Evolutionary conservation across 768 basidiomycete genomes (phyloP).

Genomic region (Lactarius trivialis): DNA sequence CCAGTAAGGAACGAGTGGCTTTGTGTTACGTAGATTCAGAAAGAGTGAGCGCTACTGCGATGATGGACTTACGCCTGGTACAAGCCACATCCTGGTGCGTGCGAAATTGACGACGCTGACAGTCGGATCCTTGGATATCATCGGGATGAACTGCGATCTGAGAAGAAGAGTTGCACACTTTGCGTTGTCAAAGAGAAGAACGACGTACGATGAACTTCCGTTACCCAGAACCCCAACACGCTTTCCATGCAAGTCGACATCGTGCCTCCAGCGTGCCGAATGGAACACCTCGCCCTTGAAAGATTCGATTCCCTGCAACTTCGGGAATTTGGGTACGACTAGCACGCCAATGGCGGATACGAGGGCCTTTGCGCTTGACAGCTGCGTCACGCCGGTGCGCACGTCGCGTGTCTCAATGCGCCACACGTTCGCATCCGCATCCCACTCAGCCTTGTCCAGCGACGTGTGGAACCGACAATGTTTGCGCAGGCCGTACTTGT

Average conservation of each 20-base stretch:
- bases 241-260: conserved; percentile 45
- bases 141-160: conserved; percentile 42
- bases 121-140: conserved; percentile 42
- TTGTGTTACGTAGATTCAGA: background rate
- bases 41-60: background rate
- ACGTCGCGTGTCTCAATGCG: conserved; percentile 25
- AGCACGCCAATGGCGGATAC: conserved; percentile 29
- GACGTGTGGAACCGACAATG: conserved; percentile 25
- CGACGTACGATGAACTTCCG: conserved; percentile 45
- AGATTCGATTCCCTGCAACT: conserved; percentile 25
- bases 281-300: conserved; percentile 51
- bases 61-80: too few relatives aligned
- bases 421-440: conserved; percentile 24
- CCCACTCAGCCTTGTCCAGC: conserved; percentile 29
- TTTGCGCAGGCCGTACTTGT: conserved; percentile 22
- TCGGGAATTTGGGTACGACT: conserved; percentile 25
- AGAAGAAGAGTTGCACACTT: background rate
- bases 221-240: conserved; percentile 56
- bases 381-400: conserved; percentile 9
- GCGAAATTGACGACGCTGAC: conserved; percentile 36
- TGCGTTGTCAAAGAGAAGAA: background rate
- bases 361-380: conserved; percentile 25
- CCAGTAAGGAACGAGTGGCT: conserved; percentile 35
- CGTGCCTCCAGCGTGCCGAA: conserved; percentile 49
- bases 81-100: conserved; percentile 11